Evolutionary conservation across 2,329 filamentous ascomycete genomes (phyloP), one percentile per base, ranked within the genome.

Genomic region (Penicillium sp.): DNA sequence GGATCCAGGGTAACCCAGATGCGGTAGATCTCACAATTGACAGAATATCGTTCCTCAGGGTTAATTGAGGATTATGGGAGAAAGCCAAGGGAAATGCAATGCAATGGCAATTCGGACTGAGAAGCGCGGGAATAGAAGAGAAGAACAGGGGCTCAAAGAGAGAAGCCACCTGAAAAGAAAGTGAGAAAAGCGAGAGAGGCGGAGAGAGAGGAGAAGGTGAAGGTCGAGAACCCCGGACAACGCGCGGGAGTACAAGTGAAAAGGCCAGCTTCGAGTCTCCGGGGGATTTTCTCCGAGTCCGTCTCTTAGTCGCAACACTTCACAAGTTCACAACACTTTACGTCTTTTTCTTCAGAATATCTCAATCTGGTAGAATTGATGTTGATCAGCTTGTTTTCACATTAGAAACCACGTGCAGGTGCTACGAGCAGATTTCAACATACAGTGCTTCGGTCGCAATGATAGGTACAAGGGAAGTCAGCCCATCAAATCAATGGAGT

Each of bases 231-330:
- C 57, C 57, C 56, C 60, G 50, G 54, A 57, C 33, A 42, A 46
- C 28, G 29, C 27, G 33, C 53, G 29, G 28, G 33, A 54, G 57
- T 59, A 56, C 57, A 60, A 60, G 50, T 39, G 56, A 58, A 58
- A 58, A 61, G 58, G 58, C 57, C 58, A 61, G 53, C 50, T 60
- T 60, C 55, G 58, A 61, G 55, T 50, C 53, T 59, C 57, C 57
- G 57, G 58, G 58, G 57, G 44, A 41, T 58, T 61, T 61, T 61
- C 55, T 60, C 58, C 58, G 57, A 52, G 46, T 33, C 58, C 58
- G 55, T 36, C 14, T 27, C 16, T 54, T n/a, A n/a, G n/a, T n/a
- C n/a, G n/a, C n/a, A n/a, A 52, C 34, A 16, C 11, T 28, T 38
- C 22, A 7, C 22, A 18, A 29, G n/a, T n/a, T n/a, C n/a, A n/a